Percentiles rank a stretch among this genome's conserved stretches.
These are phyloP conservation scores for Suillus clintonianus DNA, from an alignment of 768 basidiomycete species.

Conservation along the genomic window DNA sequence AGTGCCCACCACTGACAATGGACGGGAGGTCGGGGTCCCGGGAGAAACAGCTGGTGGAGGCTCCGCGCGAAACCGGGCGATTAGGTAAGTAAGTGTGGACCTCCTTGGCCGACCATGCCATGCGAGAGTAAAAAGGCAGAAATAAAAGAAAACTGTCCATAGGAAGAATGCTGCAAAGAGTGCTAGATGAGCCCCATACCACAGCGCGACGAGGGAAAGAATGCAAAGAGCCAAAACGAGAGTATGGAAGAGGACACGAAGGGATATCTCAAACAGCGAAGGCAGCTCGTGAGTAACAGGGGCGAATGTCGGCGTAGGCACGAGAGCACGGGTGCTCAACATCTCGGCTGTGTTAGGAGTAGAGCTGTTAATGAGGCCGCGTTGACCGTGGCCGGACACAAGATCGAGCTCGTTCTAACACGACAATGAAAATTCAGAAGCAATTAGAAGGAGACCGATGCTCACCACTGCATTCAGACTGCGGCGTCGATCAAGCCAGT, in stretches of 20 bases:
- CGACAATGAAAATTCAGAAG: conserved; percentile 10
- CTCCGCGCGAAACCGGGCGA: conserved; percentile 44
- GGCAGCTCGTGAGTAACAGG: conserved; percentile 34
- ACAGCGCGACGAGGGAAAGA: conserved; percentile 59
- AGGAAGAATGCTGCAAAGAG: conserved; percentile 66
- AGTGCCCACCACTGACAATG: conserved; percentile 40
- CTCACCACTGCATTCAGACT: conserved; percentile 72
- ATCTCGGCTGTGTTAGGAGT: conserved; percentile 57
- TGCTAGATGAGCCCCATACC: conserved; percentile 52
- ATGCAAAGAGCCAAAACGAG: conserved; percentile 60
- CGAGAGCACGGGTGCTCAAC: conserved; percentile 42
- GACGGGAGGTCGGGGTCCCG: conserved; percentile 38
- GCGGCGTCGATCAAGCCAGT: conserved; percentile 76
- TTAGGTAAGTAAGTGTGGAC: conserved; percentile 56
- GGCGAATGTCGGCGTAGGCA: conserved; percentile 29
- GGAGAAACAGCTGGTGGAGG: conserved; percentile 34
- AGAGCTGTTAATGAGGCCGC: conserved; percentile 39
- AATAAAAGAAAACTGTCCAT: conserved; percentile 63
- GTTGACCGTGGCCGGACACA: conserved; percentile 56
- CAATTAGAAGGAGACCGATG: conserved; percentile 19
- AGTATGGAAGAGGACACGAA: conserved; percentile 57
- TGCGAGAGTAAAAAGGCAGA: conserved; percentile 50
- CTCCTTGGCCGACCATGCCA: conserved; percentile 58
- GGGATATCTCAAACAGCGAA: conserved; percentile 34
- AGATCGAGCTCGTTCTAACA: conserved; percentile 74